These are phyloP conservation scores for Hypoxylon rubiginosum DNA, from an alignment of 2,329 filamentous ascomycete genomes.

Conservation along the genomic window DNA sequence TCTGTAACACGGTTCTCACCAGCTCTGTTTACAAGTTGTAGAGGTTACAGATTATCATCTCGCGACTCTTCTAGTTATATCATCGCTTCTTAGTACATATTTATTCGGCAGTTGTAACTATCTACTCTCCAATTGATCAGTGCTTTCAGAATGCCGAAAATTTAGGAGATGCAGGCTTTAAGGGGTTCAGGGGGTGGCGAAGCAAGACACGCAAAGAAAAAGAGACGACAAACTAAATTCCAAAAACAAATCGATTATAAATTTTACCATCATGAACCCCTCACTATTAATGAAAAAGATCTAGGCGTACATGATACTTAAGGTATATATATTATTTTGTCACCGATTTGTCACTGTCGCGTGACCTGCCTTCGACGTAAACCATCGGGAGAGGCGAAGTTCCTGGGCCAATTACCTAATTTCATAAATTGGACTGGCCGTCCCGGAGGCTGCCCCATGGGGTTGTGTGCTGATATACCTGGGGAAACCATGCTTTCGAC, in stretches of 20 bases:
- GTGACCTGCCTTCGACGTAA: not conserved
- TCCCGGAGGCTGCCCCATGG: conserved; percentile 25
- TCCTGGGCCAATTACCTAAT: not conserved
- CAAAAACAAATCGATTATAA: not conserved
- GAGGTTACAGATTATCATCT: not conserved
- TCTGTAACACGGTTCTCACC: not conserved
- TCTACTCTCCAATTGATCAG: too few relatives aligned
- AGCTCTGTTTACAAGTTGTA: not conserved
- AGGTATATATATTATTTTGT: not conserved
- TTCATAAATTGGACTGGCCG: not conserved
- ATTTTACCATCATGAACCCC: not conserved
- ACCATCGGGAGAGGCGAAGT: too few relatives aligned
- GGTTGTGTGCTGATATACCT: conserved; percentile 31
- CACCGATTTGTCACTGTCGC: conserved; percentile 3
- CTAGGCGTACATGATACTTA: not conserved
- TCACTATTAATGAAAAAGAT: not conserved
- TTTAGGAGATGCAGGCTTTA: too few relatives aligned
- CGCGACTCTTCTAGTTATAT: not conserved
- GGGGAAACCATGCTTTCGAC: conserved; percentile 29
- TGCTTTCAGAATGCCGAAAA: too few relatives aligned
- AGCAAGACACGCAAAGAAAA: not conserved
- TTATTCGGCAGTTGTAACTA: too few relatives aligned
- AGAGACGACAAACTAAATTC: too few relatives aligned
- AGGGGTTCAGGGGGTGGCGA: not conserved
- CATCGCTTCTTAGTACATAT: not conserved